Conservation (phyloP, 1,284 basidiomycete genomes). For the Tilletia setariae region DNA sequence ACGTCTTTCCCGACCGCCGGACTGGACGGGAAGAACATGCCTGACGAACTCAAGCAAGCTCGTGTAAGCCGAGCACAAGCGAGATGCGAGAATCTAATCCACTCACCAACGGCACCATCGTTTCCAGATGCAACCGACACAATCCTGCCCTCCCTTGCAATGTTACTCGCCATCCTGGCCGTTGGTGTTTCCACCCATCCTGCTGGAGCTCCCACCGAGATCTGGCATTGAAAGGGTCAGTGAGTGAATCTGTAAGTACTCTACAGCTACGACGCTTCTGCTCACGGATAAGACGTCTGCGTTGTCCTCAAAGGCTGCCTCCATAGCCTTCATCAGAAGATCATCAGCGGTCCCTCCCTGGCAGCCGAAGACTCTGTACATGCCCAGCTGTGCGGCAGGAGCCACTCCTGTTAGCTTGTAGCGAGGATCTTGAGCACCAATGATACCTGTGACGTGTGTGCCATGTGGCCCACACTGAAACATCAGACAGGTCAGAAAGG, state of each 20-base stretch:
- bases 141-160: constrained; percentile 17
- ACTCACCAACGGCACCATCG: constrained; percentile 16
- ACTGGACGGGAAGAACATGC: constrained; percentile 21
- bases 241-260: not conserved
- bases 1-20: constrained; percentile 18
- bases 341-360: constrained; percentile 19
- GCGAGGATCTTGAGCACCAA: constrained; percentile 14
- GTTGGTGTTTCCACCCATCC: constrained; percentile 20
- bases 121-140: constrained; percentile 18
- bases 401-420: constrained; percentile 13
- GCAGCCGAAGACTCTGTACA: constrained; percentile 22
- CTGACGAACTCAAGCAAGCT: too few relatives aligned
- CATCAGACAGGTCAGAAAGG: too few relatives aligned
- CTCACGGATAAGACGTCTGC: constrained; percentile 16
- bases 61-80: too few relatives aligned
- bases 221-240: too few relatives aligned
- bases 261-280: too few relatives aligned
- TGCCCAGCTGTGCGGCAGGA: constrained; percentile 14
- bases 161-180: constrained; percentile 17
- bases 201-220: constrained; percentile 21
- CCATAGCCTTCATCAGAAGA: constrained; percentile 20
- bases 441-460: constrained; percentile 21
- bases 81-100: too few relatives aligned
- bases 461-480: constrained; percentile 18
- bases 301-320: constrained; percentile 14